Evolutionary conservation across 2,329 filamentous ascomycete genomes (phyloP), one percentile per base, ranked within the genome.

Genomic region (Exutisphaerella laricina): DNA sequence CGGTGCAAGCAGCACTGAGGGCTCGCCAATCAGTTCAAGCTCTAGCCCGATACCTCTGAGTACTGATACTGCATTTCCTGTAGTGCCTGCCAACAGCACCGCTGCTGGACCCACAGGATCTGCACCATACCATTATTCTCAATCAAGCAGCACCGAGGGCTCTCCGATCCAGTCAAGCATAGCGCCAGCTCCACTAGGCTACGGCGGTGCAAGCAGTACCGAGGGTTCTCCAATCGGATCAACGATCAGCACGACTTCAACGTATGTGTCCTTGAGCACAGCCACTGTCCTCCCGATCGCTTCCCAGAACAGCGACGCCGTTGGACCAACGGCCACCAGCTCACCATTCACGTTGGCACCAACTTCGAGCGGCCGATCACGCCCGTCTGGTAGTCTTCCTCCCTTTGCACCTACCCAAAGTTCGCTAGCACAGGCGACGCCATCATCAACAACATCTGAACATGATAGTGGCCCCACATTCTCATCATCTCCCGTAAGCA

Each of bases 211-310:
- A 5, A 34, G 29, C 17, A 41, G 30, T 26, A 39, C 38, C 9
- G 40, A 43, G 20, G 36, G 35, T 7, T 43, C 31, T 3, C 45
- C 45, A 10, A 35, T 39, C 4, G 39, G 23, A n/a, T 23, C 32
- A 7, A 23, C 2, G 6, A 17, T 16, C 1, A 29, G 13, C 14
- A 35, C 31, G 8, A 35, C 43, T 25, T 14, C 33, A 25, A 29
- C n/a, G 12, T 36, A 39, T 32, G 26, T 18, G 13, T 9, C 10
- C 13, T 28, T 25, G 5, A 34, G 28, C 7, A 35, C 30, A 10
- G 39, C 46, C 12, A 5, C 25, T 22, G 35, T 16, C 10, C 30
- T 34, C 6, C 46, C 46, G 32, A 28, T 43, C 36, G 21, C 18
- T 12, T 16, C 31, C 4, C 12, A 6, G 8, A 18, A 18, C 31